Percentiles rank a stretch among this genome's conserved stretches.
phyloP scores from a whole-genome alignment of 1,139 yeast genomes.

The Kluyveromyces sp. region DNA sequence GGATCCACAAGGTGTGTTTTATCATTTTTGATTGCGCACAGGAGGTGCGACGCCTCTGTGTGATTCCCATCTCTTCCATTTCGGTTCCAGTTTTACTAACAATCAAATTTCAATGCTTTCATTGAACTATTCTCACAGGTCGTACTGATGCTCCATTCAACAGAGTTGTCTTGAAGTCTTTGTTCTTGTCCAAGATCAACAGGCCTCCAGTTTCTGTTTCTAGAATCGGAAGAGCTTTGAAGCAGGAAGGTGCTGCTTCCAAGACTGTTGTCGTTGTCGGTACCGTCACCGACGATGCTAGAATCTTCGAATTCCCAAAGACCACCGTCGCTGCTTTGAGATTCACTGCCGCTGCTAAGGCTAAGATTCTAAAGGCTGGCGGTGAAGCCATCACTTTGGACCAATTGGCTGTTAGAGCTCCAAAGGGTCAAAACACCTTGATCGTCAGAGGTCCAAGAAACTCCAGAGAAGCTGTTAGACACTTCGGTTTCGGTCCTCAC shows the following conservation, averaged over 20 bases:
- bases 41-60: neutral
- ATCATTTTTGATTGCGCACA: neutral
- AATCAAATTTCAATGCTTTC: neutral
- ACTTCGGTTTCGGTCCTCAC: slow-evolving; percentile 99
- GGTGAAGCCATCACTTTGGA: slow-evolving; percentile 99
- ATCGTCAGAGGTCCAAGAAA: slow-evolving; percentile 98
- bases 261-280: slow-evolving; percentile 98
- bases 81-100: slow-evolving; percentile 18
- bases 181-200: slow-evolving; percentile 97
- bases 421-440: slow-evolving; percentile 98
- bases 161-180: slow-evolving; percentile 90
- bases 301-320: slow-evolving; percentile 92
- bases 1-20: neutral
- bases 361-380: slow-evolving; percentile 95
- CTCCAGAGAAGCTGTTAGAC: slow-evolving; percentile 99
- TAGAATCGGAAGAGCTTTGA: slow-evolving; percentile 79
- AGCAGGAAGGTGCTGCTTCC: slow-evolving; percentile 76
- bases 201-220: slow-evolving; percentile 98
- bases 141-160: slow-evolving; percentile 99
- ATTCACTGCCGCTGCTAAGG: slow-evolving; percentile 99
- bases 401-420: slow-evolving; percentile 98
- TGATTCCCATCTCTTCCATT: slow-evolving; percentile 7
- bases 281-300: slow-evolving; percentile 97
- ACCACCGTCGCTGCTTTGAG: slow-evolving; percentile 97
- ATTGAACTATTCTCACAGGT: slow-evolving; percentile 40